Base-by-base conservation (phyloP, 1,139 yeast genomes). In the Eremothecium sinecaudum region DNA sequence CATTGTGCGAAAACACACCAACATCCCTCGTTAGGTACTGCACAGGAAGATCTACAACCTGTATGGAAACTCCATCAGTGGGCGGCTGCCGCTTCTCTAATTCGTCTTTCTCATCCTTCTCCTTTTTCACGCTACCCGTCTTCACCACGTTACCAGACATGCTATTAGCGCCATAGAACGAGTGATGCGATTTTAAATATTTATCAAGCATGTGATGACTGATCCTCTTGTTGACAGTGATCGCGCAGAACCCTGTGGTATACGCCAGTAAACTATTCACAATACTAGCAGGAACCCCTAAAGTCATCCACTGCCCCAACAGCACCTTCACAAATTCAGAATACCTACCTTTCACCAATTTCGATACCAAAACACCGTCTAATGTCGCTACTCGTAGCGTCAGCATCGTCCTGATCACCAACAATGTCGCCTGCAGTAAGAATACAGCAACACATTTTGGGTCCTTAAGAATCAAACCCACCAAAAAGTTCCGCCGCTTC, bases 271-370 rank as follows among this genome's bases (percentile, higher is more conserved):
- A 59, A 0, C 94, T 73, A 51, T 86, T 84, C 11, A 83, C 79
- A 24, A 81, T 56, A 2, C 94, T 73, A 1, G 95, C 93, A 0
- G 97, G 97, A 4, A 86, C 58, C 5, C 96, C 95, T 11, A 87
- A 66, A 16, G 75, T 51, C 79, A 87, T 74, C 96, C 96, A 87
- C 53, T 74, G 68, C 1, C 73, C 68, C 39, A 86, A 62, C 29
- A 80, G 66, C 27, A 53, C 50, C 44, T 69, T 67, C 37, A 79
- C 62, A 51, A 87, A 87, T 32, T 67, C 67, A 32, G 66, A 65
- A 37, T 86, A 79, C 35, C 70, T 67, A 42, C 80, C 84, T 27
- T 79, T 71, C 21, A 87, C 84, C 43, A 87, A 66, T 2, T 86
- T 75, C 0, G 94, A 86, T 4, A 87, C 95, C 35, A 87, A 64